These are phyloP conservation scores for Mycena floridula DNA, from an alignment of 768 basidiomycete species.

Conservation along the genomic window DNA sequence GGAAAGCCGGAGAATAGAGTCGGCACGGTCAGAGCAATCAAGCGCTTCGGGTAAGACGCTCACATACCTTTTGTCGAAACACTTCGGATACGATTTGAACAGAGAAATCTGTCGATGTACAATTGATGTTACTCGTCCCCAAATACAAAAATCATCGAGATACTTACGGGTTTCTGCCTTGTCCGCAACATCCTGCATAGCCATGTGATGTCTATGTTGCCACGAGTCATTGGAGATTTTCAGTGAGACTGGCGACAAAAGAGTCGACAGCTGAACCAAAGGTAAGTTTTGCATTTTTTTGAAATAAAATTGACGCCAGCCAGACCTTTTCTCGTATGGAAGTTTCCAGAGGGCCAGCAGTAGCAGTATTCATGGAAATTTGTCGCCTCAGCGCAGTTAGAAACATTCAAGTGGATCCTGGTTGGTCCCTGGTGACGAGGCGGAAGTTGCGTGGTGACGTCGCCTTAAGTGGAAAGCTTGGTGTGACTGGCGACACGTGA, in stretches of 20 bases:
- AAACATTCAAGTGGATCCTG: too few species aligned
- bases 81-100: slow-evolving; percentile 65
- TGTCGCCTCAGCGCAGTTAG: neutral
- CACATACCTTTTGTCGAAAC: slow-evolving; percentile 70
- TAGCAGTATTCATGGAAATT: slow-evolving; percentile 4
- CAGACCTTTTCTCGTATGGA: slow-evolving; percentile 57
- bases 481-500: too few species aligned
- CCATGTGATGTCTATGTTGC: slow-evolving; percentile 78
- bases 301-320: slow-evolving; percentile 11
- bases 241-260: slow-evolving; percentile 58
- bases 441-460: too few species aligned
- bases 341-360: slow-evolving; percentile 48
- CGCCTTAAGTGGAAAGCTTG: too few species aligned
- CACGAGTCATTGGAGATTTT: slow-evolving; percentile 76
- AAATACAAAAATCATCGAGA: slow-evolving; percentile 4
- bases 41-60: slow-evolving; percentile 3
- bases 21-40: slow-evolving; percentile 8
- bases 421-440: too few species aligned
- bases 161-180: slow-evolving; percentile 79
- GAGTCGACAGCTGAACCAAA: slow-evolving; percentile 46
- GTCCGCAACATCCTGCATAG: slow-evolving; percentile 70
- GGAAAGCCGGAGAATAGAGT: slow-evolving; percentile 7
- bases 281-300: slow-evolving; percentile 11
- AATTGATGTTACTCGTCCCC: too few species aligned
- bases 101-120: slow-evolving; percentile 71